Conservation (phyloP, 179 eudicot genomes). For the Amaranthus tricolor region DNA sequence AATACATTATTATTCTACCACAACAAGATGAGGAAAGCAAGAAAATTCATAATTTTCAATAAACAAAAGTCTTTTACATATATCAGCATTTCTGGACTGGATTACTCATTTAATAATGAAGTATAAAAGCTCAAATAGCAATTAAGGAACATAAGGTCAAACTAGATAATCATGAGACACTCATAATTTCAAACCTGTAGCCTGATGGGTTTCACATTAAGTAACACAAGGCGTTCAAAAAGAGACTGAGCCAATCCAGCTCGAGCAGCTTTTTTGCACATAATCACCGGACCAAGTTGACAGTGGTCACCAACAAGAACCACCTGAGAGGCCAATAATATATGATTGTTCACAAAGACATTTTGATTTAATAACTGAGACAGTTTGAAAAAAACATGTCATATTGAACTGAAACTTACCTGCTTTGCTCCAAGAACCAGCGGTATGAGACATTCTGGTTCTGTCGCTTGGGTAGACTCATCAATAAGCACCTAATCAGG, state of each 20-base stretch:
- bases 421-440: slow-evolving; percentile 97
- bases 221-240: slow-evolving; percentile 95
- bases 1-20: slow-evolving; percentile 6
- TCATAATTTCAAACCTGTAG: slow-evolving; percentile 57
- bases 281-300: slow-evolving; percentile 99
- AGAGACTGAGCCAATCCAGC: slow-evolving; percentile 98
- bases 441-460: slow-evolving; percentile 98
- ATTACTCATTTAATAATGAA: not conserved
- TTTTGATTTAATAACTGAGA: not conserved
- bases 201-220: slow-evolving; percentile 95
- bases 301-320: slow-evolving; percentile 99
- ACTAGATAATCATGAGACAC: not conserved
- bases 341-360: not conserved
- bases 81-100: not conserved
- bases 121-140: not conserved
- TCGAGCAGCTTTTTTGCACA: slow-evolving; percentile 99
- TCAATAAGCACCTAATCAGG: slow-evolving; percentile 82
- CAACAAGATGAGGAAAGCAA: not conserved
- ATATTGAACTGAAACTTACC: slow-evolving; percentile 35
- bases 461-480: slow-evolving; percentile 97
- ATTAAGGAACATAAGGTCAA: not conserved
- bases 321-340: slow-evolving; percentile 38
- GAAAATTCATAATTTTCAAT: not conserved
- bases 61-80: not conserved
- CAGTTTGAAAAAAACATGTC: not conserved